Percentiles rank a stretch among this genome's conserved stretches.
These are phyloP conservation scores for Danielozyma ontarioensis DNA, from an alignment of 805 yeast genomes.

Conservation along the genomic window DNA sequence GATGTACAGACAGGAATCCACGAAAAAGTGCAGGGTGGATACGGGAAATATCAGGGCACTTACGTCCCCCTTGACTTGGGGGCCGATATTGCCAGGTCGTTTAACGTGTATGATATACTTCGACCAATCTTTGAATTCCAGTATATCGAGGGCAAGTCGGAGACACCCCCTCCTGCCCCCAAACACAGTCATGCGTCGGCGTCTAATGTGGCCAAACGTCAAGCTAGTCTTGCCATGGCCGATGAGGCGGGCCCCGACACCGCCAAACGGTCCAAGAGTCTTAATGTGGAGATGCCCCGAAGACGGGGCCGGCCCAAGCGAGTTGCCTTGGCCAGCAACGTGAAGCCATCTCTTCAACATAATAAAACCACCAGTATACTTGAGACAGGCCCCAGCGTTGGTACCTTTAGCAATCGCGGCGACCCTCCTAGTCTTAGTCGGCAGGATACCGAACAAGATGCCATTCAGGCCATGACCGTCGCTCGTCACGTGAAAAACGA, in stretches of 20 bases:
- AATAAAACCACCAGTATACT: slow-evolving; percentile 31
- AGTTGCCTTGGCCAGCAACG: slow-evolving; percentile 17
- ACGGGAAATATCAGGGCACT: slow-evolving; percentile 49
- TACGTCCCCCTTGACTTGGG: slow-evolving; percentile 41
- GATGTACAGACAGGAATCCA: slow-evolving; percentile 61
- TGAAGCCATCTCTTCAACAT: slow-evolving; percentile 24
- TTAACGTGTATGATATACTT: slow-evolving; percentile 48
- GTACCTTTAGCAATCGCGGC: slow-evolving; percentile 19
- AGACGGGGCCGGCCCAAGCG: slow-evolving; percentile 36
- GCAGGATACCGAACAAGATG: slow-evolving; percentile 40
- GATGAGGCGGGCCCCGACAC: background rate
- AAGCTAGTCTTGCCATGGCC: slow-evolving; percentile 7
- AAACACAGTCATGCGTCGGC: slow-evolving; percentile 45
- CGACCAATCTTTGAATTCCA: slow-evolving; percentile 62
- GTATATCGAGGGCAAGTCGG: slow-evolving; percentile 36
- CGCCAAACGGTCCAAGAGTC: slow-evolving; percentile 1
- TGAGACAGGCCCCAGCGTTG: slow-evolving; percentile 23
- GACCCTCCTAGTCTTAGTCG: slow-evolving; percentile 9
- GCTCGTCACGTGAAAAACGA: slow-evolving; percentile 30
- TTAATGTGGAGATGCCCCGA: slow-evolving; percentile 11
- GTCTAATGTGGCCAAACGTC: slow-evolving; percentile 33
- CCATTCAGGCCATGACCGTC: slow-evolving; percentile 28
- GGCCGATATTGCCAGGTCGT: slow-evolving; percentile 32
- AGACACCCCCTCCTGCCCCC: slow-evolving; percentile 43
- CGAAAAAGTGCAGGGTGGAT: slow-evolving; percentile 71